phyloP scores from a whole-genome alignment of 116 monocot species.

The Posidonia oceanica region DNA sequence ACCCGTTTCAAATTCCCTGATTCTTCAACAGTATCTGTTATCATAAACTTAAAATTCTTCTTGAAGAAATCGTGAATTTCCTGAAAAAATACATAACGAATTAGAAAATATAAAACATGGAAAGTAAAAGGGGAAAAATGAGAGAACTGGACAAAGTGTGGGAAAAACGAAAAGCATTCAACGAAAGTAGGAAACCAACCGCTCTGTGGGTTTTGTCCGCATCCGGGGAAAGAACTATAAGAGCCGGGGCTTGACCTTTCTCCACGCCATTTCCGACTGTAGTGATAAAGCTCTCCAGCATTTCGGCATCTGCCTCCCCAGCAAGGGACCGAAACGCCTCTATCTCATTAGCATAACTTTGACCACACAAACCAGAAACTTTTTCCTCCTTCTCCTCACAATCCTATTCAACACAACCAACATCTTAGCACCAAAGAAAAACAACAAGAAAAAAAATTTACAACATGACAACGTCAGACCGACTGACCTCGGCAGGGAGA shows the following conservation, averaged over 20 bases:
- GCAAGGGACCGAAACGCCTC: constrained; percentile 44
- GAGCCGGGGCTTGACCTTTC: constrained; percentile 9
- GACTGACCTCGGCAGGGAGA: constrained; percentile 42
- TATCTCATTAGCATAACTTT: constrained; percentile 32
- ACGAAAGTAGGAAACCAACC: constrained; percentile 27
- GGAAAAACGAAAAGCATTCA: background rate
- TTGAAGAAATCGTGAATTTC: constrained; percentile 96
- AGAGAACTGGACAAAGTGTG: background rate
- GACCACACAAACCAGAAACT: constrained; percentile 6
- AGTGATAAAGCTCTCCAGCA: constrained; percentile 41
- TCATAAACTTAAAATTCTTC: constrained; percentile 70
- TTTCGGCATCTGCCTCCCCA: constrained; percentile 54
- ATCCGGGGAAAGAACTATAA: constrained; percentile 71
- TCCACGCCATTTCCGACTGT: constrained; percentile 19
- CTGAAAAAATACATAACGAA: constrained; percentile 18
- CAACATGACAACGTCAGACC: background rate
- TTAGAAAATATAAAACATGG: background rate
- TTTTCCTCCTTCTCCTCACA: constrained; percentile 22
- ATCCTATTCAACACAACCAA: constrained; percentile 8
- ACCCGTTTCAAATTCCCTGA: constrained; percentile 37
- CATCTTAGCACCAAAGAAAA: background rate
- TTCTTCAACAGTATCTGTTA: constrained; percentile 84
- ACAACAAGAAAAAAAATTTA: background rate
- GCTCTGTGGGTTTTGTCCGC: constrained; percentile 80
- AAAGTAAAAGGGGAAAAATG: background rate